These are phyloP conservation scores for Porphyrellus cyaneotinctus DNA, from an alignment of 768 basidiomycete species.

Conservation along the genomic window DNA sequence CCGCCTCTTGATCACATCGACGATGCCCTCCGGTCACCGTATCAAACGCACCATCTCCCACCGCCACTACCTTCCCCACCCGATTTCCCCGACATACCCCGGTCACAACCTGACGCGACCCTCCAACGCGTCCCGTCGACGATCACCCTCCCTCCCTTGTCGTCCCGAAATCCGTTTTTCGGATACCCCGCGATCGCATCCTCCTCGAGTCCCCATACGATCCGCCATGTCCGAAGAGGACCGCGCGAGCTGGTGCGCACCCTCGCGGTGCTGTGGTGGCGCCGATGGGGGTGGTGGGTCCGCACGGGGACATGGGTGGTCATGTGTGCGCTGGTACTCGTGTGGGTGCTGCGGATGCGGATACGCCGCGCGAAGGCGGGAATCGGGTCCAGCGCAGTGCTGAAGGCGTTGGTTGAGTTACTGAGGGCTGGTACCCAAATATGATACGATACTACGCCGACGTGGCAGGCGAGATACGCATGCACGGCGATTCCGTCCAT, in stretches of 20 bases:
- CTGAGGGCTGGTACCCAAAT: too few relatives aligned
- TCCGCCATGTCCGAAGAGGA: slow-evolving; percentile 61
- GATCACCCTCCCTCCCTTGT: slow-evolving; percentile 46
- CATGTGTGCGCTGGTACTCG: slow-evolving; percentile 31
- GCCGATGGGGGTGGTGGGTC: slow-evolving; percentile 50
- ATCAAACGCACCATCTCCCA: slow-evolving; percentile 6
- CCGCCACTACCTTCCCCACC: neutral
- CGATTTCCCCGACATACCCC: neutral
- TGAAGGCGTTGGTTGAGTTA: too few relatives aligned
- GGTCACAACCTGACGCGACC: neutral
- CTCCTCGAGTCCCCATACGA: slow-evolving; percentile 33
- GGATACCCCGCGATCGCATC: slow-evolving; percentile 55
- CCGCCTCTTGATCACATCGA: slow-evolving; percentile 47
- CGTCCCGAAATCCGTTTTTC: slow-evolving; percentile 67
- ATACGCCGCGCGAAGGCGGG: neutral
- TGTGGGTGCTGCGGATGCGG: slow-evolving; percentile 17
- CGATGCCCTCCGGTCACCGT: slow-evolving; percentile 39
- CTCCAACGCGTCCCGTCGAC: slow-evolving; percentile 7
- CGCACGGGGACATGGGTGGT: slow-evolving; percentile 17
- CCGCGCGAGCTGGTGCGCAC: slow-evolving; percentile 66
- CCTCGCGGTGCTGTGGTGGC: slow-evolving; percentile 61
- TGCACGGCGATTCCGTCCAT: too few relatives aligned
- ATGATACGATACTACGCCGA: too few relatives aligned
- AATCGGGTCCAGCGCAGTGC: too few relatives aligned
- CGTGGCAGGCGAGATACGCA: too few relatives aligned